Evolutionary conservation across 2,329 filamentous ascomycete species (phyloP), one percentile per base, ranked within the genome.

Genomic region (Penicillium polonicum): DNA sequence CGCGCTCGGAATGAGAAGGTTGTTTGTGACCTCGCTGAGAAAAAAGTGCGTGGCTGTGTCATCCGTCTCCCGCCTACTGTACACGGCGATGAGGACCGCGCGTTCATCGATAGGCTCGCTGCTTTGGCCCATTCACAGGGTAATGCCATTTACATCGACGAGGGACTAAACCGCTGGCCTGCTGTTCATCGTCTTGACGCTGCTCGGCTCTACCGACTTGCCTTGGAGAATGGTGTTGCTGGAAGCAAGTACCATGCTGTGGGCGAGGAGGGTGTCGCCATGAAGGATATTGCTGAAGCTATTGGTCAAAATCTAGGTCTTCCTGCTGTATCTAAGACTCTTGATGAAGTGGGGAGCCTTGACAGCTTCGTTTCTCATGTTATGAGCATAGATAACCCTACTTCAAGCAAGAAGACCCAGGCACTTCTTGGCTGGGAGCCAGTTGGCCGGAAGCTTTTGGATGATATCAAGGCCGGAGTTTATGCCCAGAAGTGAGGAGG

Each of bases 31-130:
- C 56, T 65, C 21, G 61, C 62, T 4, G 49, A 68, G 33, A 60
- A 68, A 41, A 72, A 72, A 0, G 65, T 80, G 2, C 70, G 72
- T 0, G 66, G 68, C 0, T 62, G 61, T n/a, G 67, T 74, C 2
- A 60, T 80, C 12, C 73, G 78, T 0, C 70, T 80, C 0, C 60
- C 78, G 1, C 75, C 76, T 3, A 73, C 70, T 6, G 71, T 71
- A 1, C 77, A 80, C 52, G 78, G 73, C 5, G 54, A 68, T 6
- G 72, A 69, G 13, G 66, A 72, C 44, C 59, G 61, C 2, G 70
- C 69, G 0, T 76, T 79, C 48, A 61, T 71, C 15, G 48, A 64
- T 4, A 52, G 49, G 38, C 51, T 77, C 5, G 61, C 70, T 6
- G 43, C 48, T 6, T 44, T 68, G 6, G 75, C 75, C 2, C 59